Percentiles rank a stretch among this genome's conserved stretches.
Conservation (phyloP, 2,329 filamentous ascomycete species). For the Falciphora oryzae region DNA sequence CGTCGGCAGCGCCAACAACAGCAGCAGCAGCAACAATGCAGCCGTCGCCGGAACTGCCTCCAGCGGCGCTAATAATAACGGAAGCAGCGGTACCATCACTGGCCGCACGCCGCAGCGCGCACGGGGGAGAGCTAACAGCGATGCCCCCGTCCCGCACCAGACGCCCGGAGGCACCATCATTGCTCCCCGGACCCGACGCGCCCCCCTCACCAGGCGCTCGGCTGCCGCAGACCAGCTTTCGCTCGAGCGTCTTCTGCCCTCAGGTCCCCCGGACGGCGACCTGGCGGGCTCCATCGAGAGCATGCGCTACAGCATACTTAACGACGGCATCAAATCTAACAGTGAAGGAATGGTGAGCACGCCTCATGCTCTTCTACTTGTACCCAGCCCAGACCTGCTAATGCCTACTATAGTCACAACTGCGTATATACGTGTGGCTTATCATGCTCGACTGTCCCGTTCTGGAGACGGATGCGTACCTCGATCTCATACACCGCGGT, state of each 20-base stretch:
- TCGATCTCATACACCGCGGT: constrained; percentile 84
- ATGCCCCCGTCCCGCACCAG: constrained; percentile 46
- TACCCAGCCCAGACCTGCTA: background rate
- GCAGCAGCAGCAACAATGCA: constrained; percentile 42
- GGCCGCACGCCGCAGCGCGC: constrained; percentile 50
- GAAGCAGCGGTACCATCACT: constrained; percentile 33
- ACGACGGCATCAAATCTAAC: constrained; percentile 69
- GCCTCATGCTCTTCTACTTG: constrained; percentile 2
- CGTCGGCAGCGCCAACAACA: constrained; percentile 22
- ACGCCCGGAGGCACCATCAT: constrained; percentile 28
- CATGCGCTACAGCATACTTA: constrained; percentile 65
- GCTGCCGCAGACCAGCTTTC: constrained; percentile 50
- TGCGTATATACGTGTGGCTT: constrained; percentile 94
- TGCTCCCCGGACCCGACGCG: constrained; percentile 33
- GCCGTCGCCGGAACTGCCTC: constrained; percentile 29
- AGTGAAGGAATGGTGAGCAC: constrained; percentile 70
- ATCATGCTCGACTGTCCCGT: constrained; percentile 85
- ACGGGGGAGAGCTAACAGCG: constrained; percentile 60
- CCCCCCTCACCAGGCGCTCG: constrained; percentile 34
- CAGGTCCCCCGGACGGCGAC: constrained; percentile 71
- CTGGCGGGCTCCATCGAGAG: constrained; percentile 61
- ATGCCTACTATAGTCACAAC: constrained; percentile 62
- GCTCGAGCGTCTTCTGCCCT: constrained; percentile 71
- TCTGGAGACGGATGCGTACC: constrained; percentile 80
- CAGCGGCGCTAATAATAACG: constrained; percentile 14